Conservation (phyloP, 2,329 filamentous ascomycete genomes). For the Phialemonium atrogriseum region DNA sequence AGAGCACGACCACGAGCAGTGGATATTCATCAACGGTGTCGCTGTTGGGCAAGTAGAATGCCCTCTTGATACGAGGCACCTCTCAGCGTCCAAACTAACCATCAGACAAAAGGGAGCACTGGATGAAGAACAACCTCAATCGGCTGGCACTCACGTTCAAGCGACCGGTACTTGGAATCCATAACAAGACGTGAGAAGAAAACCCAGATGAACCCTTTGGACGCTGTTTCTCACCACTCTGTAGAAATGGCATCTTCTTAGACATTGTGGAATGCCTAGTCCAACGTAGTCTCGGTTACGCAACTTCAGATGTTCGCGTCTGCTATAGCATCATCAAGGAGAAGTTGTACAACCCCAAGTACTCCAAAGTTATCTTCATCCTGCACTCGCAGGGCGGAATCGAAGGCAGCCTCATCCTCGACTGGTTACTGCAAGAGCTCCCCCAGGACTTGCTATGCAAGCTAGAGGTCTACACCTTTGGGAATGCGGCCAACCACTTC, state of each 20-base stretch:
- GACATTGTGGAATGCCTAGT: constrained; percentile 71
- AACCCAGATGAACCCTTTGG: neutral
- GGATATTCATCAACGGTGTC: constrained; percentile 76
- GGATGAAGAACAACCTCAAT: constrained; percentile 64
- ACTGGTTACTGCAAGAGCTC: constrained; percentile 69
- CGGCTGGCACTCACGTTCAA: constrained; percentile 64
- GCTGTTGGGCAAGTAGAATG: constrained; percentile 42
- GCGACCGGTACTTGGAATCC: constrained; percentile 62
- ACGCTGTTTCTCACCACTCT: neutral
- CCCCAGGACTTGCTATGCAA: constrained; percentile 57
- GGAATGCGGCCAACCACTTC: constrained; percentile 72
- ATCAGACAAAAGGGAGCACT: constrained; percentile 40
- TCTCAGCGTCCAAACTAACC: constrained; percentile 4
- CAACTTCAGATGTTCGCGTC: constrained; percentile 56
- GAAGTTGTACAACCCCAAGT: constrained; percentile 50
- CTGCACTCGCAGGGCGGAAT: constrained; percentile 73
- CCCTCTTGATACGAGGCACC: neutral
- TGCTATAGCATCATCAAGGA: constrained; percentile 56
- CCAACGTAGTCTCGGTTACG: constrained; percentile 66
- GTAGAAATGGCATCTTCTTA: constrained; percentile 55
- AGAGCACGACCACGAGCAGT: constrained; percentile 56
- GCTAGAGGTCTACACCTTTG: constrained; percentile 72
- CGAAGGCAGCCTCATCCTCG: constrained; percentile 62
- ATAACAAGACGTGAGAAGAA: constrained; percentile 63
- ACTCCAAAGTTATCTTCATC: constrained; percentile 64